These are phyloP conservation scores for Imleria badia DNA, from an alignment of 768 basidiomycete genomes.

Conservation along the genomic window DNA sequence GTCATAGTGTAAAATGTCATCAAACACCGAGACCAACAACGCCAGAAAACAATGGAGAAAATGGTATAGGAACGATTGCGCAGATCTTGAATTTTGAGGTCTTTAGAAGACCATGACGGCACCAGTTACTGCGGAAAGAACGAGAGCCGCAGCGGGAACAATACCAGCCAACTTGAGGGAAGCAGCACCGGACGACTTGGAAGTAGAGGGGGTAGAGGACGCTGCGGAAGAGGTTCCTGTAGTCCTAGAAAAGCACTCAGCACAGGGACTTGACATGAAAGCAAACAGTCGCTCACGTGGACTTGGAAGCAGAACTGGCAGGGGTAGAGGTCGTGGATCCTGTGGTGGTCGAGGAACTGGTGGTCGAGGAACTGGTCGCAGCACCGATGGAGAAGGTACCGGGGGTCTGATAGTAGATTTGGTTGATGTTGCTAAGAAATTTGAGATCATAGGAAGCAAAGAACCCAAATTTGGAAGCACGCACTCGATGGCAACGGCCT, in stretches of 20 bases:
- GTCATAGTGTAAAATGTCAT: slow-evolving; percentile 16
- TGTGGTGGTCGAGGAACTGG: no score
- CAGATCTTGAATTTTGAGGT: not conserved
- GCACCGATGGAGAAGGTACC: slow-evolving; percentile 43
- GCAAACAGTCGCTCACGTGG: slow-evolving; percentile 6
- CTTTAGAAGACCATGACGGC: slow-evolving; percentile 46
- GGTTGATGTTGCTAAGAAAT: slow-evolving; percentile 40
- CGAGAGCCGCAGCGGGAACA: slow-evolving; percentile 35
- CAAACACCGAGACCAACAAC: slow-evolving; percentile 7
- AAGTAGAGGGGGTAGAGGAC: slow-evolving; percentile 21
- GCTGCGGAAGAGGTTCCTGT: slow-evolving; percentile 10
- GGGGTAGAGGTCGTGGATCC: slow-evolving; percentile 14
- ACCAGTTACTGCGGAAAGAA: slow-evolving; percentile 50
- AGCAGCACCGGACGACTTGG: slow-evolving; percentile 26
- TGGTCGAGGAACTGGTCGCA: slow-evolving; percentile 2
- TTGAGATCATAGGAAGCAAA: not conserved
- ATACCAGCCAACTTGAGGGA: slow-evolving; percentile 34
- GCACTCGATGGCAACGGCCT: slow-evolving; percentile 45
- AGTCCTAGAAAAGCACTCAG: slow-evolving; percentile 3
- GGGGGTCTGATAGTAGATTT: no score
- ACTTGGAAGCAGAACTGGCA: not conserved
- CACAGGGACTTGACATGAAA: fast-evolving
- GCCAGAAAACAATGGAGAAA: slow-evolving; percentile 5
- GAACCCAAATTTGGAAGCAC: not conserved
- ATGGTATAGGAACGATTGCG: slow-evolving; percentile 14